Percentiles rank a stretch among this genome's conserved stretches.
phyloP scores from a whole-genome alignment of 768 basidiomycete species.

The Podaxis pistillaris region DNA sequence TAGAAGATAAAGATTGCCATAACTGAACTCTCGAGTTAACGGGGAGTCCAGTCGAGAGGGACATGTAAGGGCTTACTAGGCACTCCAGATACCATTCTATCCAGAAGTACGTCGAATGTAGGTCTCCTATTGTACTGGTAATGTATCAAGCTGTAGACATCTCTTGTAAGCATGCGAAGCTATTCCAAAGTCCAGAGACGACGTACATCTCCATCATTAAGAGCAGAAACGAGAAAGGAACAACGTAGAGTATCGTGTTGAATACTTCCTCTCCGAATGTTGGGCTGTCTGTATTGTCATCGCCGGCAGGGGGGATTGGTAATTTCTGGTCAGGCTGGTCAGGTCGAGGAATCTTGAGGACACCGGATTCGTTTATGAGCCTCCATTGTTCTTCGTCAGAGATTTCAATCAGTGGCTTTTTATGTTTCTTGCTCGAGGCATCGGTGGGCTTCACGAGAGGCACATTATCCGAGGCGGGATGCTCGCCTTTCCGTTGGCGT shows the following conservation, averaged over 20 bases:
- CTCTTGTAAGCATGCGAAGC: slow-evolving; percentile 6
- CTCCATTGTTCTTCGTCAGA: slow-evolving; percentile 80
- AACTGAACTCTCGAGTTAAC: slow-evolving; percentile 39
- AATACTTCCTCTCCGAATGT: slow-evolving; percentile 67
- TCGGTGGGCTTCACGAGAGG: slow-evolving; percentile 1
- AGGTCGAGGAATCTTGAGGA: slow-evolving; percentile 36
- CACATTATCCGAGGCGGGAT: slow-evolving; percentile 6
- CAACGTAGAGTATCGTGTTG: slow-evolving; percentile 59
- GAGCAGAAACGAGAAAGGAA: slow-evolving; percentile 73
- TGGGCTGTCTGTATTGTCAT: slow-evolving; percentile 37
- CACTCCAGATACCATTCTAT: slow-evolving; percentile 60
- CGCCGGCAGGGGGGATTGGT: slow-evolving; percentile 20
- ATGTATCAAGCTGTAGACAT: slow-evolving; percentile 61
- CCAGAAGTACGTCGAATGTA: slow-evolving; percentile 43
- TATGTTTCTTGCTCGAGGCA: background rate
- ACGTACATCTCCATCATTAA: slow-evolving; percentile 85
- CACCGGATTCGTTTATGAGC: slow-evolving; percentile 63
- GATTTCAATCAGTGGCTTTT: slow-evolving; percentile 44
- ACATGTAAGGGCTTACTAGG: slow-evolving; percentile 58
- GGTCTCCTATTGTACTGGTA: slow-evolving; percentile 73
- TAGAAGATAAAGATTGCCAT: slow-evolving; percentile 75
- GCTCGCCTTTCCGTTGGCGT: slow-evolving; percentile 24
- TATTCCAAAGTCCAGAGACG: slow-evolving; percentile 5
- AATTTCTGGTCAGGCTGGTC: slow-evolving; percentile 2
- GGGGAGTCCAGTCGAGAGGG: background rate